Conservation (phyloP, 352 stramenopile genomes). For the Globisporangium solare region DNA sequence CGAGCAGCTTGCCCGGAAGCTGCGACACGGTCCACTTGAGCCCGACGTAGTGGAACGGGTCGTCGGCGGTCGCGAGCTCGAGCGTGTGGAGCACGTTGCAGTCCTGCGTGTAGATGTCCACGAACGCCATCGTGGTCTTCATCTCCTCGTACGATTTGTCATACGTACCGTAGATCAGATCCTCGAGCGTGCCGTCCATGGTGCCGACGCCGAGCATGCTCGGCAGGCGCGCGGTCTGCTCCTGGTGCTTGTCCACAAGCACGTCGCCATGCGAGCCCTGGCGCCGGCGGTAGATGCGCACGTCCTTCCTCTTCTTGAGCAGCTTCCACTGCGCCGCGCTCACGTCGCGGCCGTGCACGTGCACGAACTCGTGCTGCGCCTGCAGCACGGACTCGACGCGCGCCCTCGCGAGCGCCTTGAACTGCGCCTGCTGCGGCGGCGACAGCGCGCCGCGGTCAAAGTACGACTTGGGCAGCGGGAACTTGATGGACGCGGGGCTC, state of each 20-base stretch:
- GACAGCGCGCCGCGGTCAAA: constrained; percentile 7
- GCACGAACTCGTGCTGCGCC: constrained; percentile 12
- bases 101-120: constrained; percentile 29
- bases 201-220: constrained; percentile 37
- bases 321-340: constrained; percentile 12
- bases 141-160: constrained; percentile 33
- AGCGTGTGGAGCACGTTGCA: constrained; percentile 35
- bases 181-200: constrained; percentile 44
- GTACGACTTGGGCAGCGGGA: constrained; percentile 14
- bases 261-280: not conserved
- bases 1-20: constrained; percentile 18
- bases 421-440: constrained; percentile 3
- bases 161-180: constrained; percentile 45
- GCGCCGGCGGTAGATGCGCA: constrained; percentile 43
- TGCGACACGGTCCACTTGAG: constrained; percentile 50
- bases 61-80: constrained; percentile 25
- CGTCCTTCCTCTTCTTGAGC: constrained; percentile 17
- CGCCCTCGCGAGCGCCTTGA: not conserved
- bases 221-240: constrained; percentile 12
- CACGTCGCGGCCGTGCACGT: constrained; percentile 2
- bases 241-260: too few species aligned
- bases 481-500: not conserved
- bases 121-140: constrained; percentile 32
- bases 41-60: constrained; percentile 50
- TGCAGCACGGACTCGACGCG: constrained; percentile 8